Evolutionary conservation across 1,139 yeast species (phyloP).

Genomic region (Casaregolazyma lundiana): DNA sequence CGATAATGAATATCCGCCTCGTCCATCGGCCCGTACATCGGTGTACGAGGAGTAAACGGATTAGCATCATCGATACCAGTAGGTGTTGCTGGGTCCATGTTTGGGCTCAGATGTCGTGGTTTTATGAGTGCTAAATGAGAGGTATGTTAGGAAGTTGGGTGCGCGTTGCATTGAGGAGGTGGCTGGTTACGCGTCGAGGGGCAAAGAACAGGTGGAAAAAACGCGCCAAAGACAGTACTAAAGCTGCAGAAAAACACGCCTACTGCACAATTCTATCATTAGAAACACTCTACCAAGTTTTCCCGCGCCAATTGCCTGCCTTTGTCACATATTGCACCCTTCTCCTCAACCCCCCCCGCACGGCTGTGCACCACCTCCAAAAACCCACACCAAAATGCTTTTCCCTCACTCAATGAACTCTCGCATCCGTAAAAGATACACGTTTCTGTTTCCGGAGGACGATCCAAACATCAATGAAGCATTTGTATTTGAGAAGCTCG

Average conservation of each 20-base stretch:
- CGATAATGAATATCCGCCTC: conserved; percentile 28
- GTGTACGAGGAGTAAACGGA: conserved; percentile 34
- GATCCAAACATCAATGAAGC: conserved; percentile 19
- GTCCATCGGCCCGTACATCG: conserved; percentile 34
- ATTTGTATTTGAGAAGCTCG: conserved; percentile 13
- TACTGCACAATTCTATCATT: too few species aligned
- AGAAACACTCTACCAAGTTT: too few species aligned
- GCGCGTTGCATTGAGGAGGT: conserved; percentile 1
- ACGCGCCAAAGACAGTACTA: too few species aligned
- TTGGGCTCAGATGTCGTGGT: neutral
- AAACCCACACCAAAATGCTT: neutral
- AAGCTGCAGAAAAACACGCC: too few species aligned
- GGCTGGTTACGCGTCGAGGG: conserved; percentile 4
- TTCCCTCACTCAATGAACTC: conserved; percentile 6
- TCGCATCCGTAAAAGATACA: conserved; percentile 23
- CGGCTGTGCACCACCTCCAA: conserved; percentile 2
- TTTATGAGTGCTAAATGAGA: conserved; percentile 5
- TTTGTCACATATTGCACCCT: too few species aligned
- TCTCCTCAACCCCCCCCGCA: neutral
- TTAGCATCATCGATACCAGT: conserved; percentile 21
- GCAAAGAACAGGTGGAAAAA: neutral
- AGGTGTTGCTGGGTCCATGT: conserved; percentile 30
- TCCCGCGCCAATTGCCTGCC: too few species aligned
- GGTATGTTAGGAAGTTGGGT: conserved; percentile 5
- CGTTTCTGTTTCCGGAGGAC: conserved; percentile 24